phyloP scores from a whole-genome alignment of 495 filamentous ascomycete genomes.

The Beverwykella pulmonaria region DNA sequence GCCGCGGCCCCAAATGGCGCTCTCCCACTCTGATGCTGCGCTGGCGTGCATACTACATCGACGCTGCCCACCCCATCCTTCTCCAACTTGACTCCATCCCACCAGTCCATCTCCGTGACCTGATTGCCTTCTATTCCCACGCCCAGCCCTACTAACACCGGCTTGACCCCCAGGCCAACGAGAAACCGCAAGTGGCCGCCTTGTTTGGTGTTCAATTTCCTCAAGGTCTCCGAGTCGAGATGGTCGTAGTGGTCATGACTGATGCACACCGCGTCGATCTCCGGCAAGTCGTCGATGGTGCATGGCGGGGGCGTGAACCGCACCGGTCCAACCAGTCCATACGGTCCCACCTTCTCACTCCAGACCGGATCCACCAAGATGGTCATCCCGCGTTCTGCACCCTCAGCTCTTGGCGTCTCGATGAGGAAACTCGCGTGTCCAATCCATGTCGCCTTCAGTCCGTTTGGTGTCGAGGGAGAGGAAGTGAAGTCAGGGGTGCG shows the following conservation, averaged over 20 bases:
- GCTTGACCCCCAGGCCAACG: conserved; percentile 49
- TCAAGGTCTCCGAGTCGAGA: conserved; percentile 51
- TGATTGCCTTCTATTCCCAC: conserved; percentile 48
- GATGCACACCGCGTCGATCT: conserved; percentile 54
- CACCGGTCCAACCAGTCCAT: conserved; percentile 52
- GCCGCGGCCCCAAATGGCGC: conserved; percentile 25
- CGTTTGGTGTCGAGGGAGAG: conserved; percentile 24
- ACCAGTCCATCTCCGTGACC: conserved; percentile 58
- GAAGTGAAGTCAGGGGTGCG: conserved; percentile 44
- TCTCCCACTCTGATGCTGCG: conserved; percentile 54
- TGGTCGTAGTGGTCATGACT: conserved; percentile 61
- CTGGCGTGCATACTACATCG: conserved; percentile 47
- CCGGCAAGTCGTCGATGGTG: conserved; percentile 51
- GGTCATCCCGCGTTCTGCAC: conserved; percentile 42
- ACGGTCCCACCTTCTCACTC: conserved; percentile 54
- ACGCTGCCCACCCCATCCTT: conserved; percentile 37
- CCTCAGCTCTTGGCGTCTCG: conserved; percentile 43
- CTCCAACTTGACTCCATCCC: conserved; percentile 49
- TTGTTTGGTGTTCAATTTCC: conserved; percentile 43
- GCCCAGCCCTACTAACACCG: conserved; percentile 42
- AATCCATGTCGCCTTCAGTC: conserved; percentile 54
- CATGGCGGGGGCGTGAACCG: conserved; percentile 57
- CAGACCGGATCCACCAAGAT: conserved; percentile 60
- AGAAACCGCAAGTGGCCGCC: conserved; percentile 49
- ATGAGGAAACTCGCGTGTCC: conserved; percentile 57